Base-by-base conservation (phyloP, 75 land plant species). In the Cupressus sempervirens region DNA sequence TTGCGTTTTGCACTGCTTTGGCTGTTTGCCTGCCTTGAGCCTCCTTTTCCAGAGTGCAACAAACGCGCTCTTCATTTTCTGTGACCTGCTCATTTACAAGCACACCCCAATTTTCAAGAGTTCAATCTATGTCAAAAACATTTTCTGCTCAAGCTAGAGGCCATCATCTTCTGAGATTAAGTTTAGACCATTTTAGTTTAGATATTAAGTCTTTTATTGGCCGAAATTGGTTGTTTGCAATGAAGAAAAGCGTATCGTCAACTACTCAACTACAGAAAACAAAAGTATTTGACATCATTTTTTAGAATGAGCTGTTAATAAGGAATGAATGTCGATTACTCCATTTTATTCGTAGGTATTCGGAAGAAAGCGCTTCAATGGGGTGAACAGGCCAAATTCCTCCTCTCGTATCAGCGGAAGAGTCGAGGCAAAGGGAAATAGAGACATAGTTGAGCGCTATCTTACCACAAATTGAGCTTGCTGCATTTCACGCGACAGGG, bases 1-100 rank as follows among this genome's bases (percentile, higher is more conserved):
- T 91, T 16, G 92, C 92, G 54, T 91, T 92, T 84, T 89, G 90
- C 7, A 92, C 93, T 11, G 90, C 92, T 84, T 87, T 89, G 52
- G 70, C 80, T 15, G 81, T 87, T 32, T 79, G 85, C 36, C 86
- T 67, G 23, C 53, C 81, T 72, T 86, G 82, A 20, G 84, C 88
- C 41, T 88, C 90, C 82, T 89, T 91, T 38, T 89, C 87, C 65
- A 92, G 85, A 10, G 85, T 89, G 12, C 82, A 84, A 43, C 82
- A 84, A 4, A 92, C 82, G 65, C 92, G 84, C 84, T 92, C 90
- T 82, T 91, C 93, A 45, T 84, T 87, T 53, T 89, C 88, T 34
- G 90, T 82, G 14, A 91, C 90, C 93, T 92, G 68, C 11, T 79
- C 50, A 79, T 23, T 45, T 26, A 29, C n/a, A 76, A 54, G 16